Evolutionary conservation across 805 yeast species (phyloP), one percentile per base, ranked within the genome.

Genomic region (Cyberlindnera maclurae): DNA sequence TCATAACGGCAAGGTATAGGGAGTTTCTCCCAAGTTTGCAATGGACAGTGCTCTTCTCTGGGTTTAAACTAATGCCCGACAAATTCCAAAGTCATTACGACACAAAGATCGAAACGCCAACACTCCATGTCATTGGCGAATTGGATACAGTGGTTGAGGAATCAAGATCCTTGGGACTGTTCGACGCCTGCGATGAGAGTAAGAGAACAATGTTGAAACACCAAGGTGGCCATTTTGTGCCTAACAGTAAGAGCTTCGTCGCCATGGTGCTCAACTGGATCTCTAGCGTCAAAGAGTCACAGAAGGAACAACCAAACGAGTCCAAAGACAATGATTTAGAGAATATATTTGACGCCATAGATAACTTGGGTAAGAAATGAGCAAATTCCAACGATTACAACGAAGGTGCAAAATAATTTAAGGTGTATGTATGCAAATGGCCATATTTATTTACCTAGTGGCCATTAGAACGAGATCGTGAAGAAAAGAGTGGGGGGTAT

Each of bases 141-240:
- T 62, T 87, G 22, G 98, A 93, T 52, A 82, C 95, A 0, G 81
- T 90, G 11, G 95, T 93, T 1, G 71, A 79, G 2, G 88, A 82
- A 36, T 80, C 76, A 31, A 68, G 95, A 47, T 70, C 82, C 0
- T 57, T 72, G 60, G 58, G 63, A 3, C 64, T 90, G n/a, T 78
- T 67, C 45, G 71, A 76, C 9, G 64, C 67, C 13, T 73, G 73
- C 44, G 63, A 60, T 26, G 66, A 61, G 15, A 54, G 51, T 3
- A 58, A 59, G 15, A 61, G 84, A 15, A 67, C 65, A 0, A 33
- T 70, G 33, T 49, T 88, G 41, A 80, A 73, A 45, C 98, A 90
- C 55, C 95, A 97, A 4, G 97, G 97, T 37, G 96, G 96, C 2
- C 98, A 90, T 57, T 90, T 81, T 55, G 94, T 90, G 29, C 98